Percentiles rank a stretch among this genome's conserved stretches.
Conservation (phyloP, 2,329 filamentous ascomycete species). For the Tolypocladium guangdongense region DNA sequence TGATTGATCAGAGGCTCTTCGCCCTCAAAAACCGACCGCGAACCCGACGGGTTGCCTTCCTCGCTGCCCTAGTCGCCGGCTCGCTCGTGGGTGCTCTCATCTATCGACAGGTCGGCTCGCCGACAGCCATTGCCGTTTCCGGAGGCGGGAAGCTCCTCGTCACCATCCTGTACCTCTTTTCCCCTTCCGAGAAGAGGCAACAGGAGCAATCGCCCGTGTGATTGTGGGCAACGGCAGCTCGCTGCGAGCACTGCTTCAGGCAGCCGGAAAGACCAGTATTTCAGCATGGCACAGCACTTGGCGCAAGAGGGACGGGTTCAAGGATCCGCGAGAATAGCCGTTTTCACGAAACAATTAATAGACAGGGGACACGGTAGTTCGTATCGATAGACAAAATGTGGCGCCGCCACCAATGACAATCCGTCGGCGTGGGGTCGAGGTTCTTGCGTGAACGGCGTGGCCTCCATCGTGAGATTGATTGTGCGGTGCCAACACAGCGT, state of each 20-base stretch:
- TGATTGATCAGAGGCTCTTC: conserved; percentile 43
- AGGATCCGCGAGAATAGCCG: not conserved
- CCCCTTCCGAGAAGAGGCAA: conserved; percentile 7
- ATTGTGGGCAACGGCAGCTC: not conserved
- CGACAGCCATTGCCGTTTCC: conserved; percentile 12
- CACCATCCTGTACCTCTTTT: conserved; percentile 10
- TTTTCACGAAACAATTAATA: no score
- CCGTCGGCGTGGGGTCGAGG: not conserved
- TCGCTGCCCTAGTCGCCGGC: conserved; percentile 34
- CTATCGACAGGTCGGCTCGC: conserved; percentile 16
- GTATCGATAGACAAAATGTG: no score
- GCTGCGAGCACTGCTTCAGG: not conserved
- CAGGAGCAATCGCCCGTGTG: conserved; percentile 1
- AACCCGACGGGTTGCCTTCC: conserved; percentile 38
- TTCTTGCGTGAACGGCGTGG: not conserved
- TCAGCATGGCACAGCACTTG: not conserved
- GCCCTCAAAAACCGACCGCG: conserved; percentile 34
- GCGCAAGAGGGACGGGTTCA: not conserved
- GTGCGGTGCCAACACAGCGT: not conserved
- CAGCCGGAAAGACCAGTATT: not conserved
- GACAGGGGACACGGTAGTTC: no score
- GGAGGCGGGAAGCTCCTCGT: conserved; percentile 14
- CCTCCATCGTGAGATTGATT: not conserved
- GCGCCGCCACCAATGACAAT: not conserved
- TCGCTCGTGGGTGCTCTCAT: conserved; percentile 40